These are phyloP conservation scores for Penicillium sp. DNA, from an alignment of 2,329 filamentous ascomycete genomes.

Conservation along the genomic window DNA sequence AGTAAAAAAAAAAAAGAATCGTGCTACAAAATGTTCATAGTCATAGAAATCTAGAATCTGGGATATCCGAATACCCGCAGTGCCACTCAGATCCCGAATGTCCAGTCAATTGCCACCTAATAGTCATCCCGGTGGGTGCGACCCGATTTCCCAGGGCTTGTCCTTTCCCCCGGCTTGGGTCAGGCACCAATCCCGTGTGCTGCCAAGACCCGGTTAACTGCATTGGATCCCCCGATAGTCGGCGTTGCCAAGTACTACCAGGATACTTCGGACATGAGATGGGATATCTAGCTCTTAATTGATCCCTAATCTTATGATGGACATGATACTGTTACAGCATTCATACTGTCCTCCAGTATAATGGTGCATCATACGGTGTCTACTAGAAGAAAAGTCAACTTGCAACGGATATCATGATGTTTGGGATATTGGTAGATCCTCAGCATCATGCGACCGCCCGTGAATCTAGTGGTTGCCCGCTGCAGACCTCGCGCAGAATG, in stretches of 20 bases:
- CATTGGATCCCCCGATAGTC: slow-evolving; percentile 7
- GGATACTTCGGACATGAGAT: background rate
- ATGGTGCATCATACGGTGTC: background rate
- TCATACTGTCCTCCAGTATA: background rate
- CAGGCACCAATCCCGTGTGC: slow-evolving; percentile 3
- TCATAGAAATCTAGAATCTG: background rate
- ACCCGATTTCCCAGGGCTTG: background rate
- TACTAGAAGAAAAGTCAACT: background rate
- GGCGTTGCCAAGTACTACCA: background rate
- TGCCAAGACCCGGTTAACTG: slow-evolving; percentile 4
- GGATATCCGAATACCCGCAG: background rate
- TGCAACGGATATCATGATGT: background rate
- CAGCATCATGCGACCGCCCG: background rate
- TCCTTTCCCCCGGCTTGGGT: background rate
- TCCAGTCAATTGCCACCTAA: background rate
- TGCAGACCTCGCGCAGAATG: background rate
- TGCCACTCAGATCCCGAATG: background rate
- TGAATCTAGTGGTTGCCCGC: background rate
- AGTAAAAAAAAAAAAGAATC: background rate
- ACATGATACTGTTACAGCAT: background rate
- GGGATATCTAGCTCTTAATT: background rate
- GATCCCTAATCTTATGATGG: background rate
- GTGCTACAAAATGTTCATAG: background rate
- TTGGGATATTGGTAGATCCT: background rate
- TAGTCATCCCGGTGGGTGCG: slow-evolving; percentile 1